Conservation (phyloP, 495 filamentous ascomycete species). For the Mytilinidion resinicola region DNA sequence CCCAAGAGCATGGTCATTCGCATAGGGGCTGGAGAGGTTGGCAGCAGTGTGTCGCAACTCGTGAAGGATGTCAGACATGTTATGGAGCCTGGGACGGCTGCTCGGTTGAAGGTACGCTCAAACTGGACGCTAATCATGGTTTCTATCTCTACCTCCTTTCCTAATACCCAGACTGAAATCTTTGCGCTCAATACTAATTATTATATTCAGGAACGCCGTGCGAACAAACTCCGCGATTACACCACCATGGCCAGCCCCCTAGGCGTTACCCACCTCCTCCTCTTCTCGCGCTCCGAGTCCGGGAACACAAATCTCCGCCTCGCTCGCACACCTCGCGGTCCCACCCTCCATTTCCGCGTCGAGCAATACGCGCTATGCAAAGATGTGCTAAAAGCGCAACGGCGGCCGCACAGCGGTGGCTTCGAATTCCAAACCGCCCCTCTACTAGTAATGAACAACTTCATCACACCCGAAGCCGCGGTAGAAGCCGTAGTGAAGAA, state of each 20-base stretch:
- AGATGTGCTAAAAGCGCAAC: conserved; percentile 73
- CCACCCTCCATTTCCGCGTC: conserved; percentile 91
- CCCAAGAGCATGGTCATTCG: conserved; percentile 99
- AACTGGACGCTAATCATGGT: neutral
- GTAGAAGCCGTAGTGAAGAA: no score
- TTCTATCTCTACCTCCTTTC: neutral
- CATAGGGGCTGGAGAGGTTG: conserved; percentile 89
- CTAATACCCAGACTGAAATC: neutral
- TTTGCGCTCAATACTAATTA: conserved; percentile 4
- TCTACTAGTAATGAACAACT: conserved; percentile 97
- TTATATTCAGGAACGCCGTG: conserved; percentile 65
- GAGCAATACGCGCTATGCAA: conserved; percentile 93
- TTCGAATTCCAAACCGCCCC: conserved; percentile 80
- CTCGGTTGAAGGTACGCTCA: conserved; percentile 57
- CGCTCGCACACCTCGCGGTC: conserved; percentile 80
- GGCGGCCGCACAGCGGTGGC: conserved; percentile 70
- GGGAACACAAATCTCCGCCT: conserved; percentile 92
- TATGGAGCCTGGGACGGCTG: conserved; percentile 93
- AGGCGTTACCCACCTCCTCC: conserved; percentile 86
- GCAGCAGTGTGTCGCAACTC: conserved; percentile 82
- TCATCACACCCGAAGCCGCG: conserved; percentile 64
- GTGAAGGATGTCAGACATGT: conserved; percentile 85
- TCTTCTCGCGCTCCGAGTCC: conserved; percentile 83
- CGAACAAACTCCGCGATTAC: conserved; percentile 87
- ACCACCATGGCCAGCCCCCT: conserved; percentile 92